phyloP scores from a whole-genome alignment of 1,284 basidiomycete species.

The Cerrena zonata region DNA sequence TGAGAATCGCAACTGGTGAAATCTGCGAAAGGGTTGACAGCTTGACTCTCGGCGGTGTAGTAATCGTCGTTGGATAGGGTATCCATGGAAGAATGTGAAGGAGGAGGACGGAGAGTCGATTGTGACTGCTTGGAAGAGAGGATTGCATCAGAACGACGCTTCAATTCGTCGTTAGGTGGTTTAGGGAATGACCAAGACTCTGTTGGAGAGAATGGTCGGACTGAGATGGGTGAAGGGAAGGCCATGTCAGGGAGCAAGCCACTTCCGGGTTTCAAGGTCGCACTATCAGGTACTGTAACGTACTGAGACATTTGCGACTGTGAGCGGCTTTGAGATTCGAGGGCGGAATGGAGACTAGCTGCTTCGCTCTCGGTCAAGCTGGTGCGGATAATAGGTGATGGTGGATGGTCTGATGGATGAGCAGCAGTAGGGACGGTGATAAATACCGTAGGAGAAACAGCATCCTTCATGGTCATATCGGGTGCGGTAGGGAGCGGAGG shows the following conservation, averaged over 20 bases:
- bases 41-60: constrained; percentile 10
- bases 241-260: constrained; percentile 18
- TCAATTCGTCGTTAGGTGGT: constrained; percentile 35
- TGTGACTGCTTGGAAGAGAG: neutral
- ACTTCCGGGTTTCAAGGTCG: constrained; percentile 10
- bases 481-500: constrained; percentile 25
- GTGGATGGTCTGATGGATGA: constrained; percentile 1
- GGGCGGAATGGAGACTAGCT: neutral
- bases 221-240: constrained; percentile 45
- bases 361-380: constrained; percentile 5
- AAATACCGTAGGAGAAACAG: constrained; percentile 19
- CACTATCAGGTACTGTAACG: constrained; percentile 28
- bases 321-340: neutral
- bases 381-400: constrained; percentile 11
- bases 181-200: constrained; percentile 63
- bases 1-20: constrained; percentile 14
- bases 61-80: constrained; percentile 10
- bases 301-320: constrained; percentile 31
- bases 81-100: constrained; percentile 1
- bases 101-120: neutral
- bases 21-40: constrained; percentile 34
- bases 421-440: constrained; percentile 16
- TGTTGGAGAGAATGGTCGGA: constrained; percentile 57
- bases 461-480: constrained; percentile 40
- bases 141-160: constrained; percentile 1